Base-by-base conservation (phyloP, 306 rosid genomes). In the Sophora flavescens region DNA sequence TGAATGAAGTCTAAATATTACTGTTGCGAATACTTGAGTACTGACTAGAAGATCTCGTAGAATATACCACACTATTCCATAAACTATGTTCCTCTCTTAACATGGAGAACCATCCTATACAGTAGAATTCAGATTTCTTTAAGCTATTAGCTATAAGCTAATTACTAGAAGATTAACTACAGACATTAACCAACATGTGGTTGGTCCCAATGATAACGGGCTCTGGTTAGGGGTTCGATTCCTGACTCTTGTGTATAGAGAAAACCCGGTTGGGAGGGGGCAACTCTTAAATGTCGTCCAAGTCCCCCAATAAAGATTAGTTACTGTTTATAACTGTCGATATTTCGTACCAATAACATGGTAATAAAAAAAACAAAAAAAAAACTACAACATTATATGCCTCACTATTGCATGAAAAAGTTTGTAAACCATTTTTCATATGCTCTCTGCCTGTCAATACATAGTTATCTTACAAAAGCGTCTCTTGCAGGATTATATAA, bases 401-500 rank as follows among this genome's bases (percentile, higher is more conserved):
- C 33, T 78, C 12, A 12, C 6, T 39, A 41, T 53, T 65, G 22
- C 63, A 22, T 42, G 42, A 65, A 38, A 59, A 53, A 61, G 16
- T 33, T 52, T 33, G 56, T 17, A 53, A 41, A 12, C 54, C 22
- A 44, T 18, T 70, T 63, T 65, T 17, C 14, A 15, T 50, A 42
- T 17, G 63, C 15, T 52, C 51, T 17, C 52, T 3, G 6, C 52
- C 50, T 57, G 10, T 14, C 53, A 38, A 78, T 35, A 79, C 56
- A 18, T 38, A 80, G 18, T 75, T 48, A 53, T 72, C 85, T 83
- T 39, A 68, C 26, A 13, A 15, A 28, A 68, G 39, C 50, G 13
- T 76, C 61, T 70, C 72, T 78, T 82, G 85, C 88, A 93, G 93
- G 86, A 66, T 42, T 41, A 35, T 15, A 35, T 79, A 66, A 81